A percentile compares a stretch with the other conserved stretches of the same genome.
Evolutionary conservation across 768 basidiomycete genomes (phyloP).

Genomic region (Auriscalpium vulgare): DNA sequence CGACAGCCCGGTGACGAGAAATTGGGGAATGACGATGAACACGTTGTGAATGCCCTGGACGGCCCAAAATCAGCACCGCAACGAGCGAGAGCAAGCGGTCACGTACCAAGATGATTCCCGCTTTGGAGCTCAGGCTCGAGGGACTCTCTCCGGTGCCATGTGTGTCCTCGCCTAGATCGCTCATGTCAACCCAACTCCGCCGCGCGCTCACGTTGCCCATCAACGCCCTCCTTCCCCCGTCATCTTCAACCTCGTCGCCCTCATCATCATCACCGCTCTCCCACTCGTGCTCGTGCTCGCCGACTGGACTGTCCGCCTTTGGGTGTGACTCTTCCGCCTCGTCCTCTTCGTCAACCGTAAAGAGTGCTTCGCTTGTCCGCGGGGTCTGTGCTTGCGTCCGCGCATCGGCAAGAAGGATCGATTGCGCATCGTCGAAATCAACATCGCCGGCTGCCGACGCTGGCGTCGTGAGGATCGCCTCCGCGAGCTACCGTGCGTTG

Average conservation of each 20-base stretch:
- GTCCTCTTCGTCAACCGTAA: slow-evolving; percentile 23
- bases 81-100: too few relatives aligned
- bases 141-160: background rate
- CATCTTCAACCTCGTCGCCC: slow-evolving; percentile 15
- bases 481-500: slow-evolving; percentile 42
- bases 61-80: too few relatives aligned
- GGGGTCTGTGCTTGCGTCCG: slow-evolving; percentile 17
- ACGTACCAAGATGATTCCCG: slow-evolving; percentile 80
- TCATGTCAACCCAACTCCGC: slow-evolving; percentile 12
- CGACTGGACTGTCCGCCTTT: background rate
- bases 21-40: slow-evolving; percentile 90
- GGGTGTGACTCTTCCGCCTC: slow-evolving; percentile 4
- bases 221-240: slow-evolving; percentile 5
- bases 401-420: slow-evolving; percentile 33
- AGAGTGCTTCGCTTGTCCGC: slow-evolving; percentile 21
- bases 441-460: slow-evolving; percentile 14
- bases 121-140: slow-evolving; percentile 60
- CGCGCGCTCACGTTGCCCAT: slow-evolving; percentile 12
- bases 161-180: background rate
- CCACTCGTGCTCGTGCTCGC: slow-evolving; percentile 19
- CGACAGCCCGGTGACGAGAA: slow-evolving; percentile 81
- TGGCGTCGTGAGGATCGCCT: slow-evolving; percentile 74
- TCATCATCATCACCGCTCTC: slow-evolving; percentile 21
- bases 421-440: slow-evolving; percentile 23
- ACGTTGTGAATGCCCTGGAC: slow-evolving; percentile 89